Base-by-base conservation (phyloP, 2,329 filamentous ascomycete genomes). In the Hypoxylon rubiginosum region DNA sequence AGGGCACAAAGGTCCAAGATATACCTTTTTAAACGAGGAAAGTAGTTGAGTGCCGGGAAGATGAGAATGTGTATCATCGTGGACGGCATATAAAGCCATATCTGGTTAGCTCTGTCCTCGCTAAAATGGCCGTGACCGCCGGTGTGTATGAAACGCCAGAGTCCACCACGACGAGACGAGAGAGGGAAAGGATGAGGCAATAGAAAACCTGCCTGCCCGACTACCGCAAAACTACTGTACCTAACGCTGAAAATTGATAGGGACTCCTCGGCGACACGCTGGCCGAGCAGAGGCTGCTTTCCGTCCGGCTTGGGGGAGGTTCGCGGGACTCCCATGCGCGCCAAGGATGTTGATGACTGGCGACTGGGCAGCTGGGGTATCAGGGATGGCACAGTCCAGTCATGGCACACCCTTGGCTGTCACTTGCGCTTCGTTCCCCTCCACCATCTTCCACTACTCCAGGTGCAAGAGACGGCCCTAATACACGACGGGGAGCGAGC, bases 321-420 rank as follows among this genome's bases (percentile, higher is more conserved):
- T 67, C 53, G 69, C 62, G 59, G 54, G 41, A 41, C 69, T 58
- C 59, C 59, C 17, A 65, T 70, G 56, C 58, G 56, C 55, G 67
- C 62, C 67, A 70, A 70, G 65, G 21, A 53, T 56, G 17, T 28
- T 41, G 53, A 55, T 62, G 48, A 60, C 54, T 67, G 61, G 58
- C 39, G 39, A 43, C 39, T 19, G 39, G 39, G 49, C 52, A 49
- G 51, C 65, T 58, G 65, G 67, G 65, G 61, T 65, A 61, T 54
- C 64, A 65, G 62, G 67, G 67, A 68, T 61, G 59, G 62, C 58
- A 67, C 45, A 58, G 53, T 67, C 60, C 64, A 61, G 26, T 55
- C 56, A 58, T 60, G 64, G 55, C 57, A 46, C 57, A 65, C 48
- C 64, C 54, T 63, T 61, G 56, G 51, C 55, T 58, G 52, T 54